Base-by-base conservation (phyloP, 176 grass and related monocot species). In the Phoenix dactylifera region DNA sequence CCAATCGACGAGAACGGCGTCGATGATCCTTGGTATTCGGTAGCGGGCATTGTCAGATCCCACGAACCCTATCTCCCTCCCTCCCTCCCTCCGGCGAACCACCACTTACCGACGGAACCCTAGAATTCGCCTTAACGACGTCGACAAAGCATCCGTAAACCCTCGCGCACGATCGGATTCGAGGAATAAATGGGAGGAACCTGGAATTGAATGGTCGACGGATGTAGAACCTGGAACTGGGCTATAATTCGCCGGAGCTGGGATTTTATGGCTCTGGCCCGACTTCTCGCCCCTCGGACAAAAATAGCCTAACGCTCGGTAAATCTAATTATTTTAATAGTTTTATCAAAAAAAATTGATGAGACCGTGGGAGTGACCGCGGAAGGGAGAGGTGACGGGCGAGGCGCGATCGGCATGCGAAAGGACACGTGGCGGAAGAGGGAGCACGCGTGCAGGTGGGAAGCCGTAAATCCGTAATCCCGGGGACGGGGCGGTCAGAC, bases 1-100 rank as follows among this genome's bases (percentile, higher is more conserved):
- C 94, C 85, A 29, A 87, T 70, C 16, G 85, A 75, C 32, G 85
- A 73, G 76, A 93, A 86, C 1, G 94, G 67, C 58, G 64, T 75
- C 0, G 84, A 73, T 2, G 84, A 83, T 12, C 87, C 81, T 56
- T 92, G 87, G 84, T 72, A 81, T 15, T 98, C 94, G 19, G 82
- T 85, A 0, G 71, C 81, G 77, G 94, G 94, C 94, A 98, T 98
- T 74, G 54, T 80, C 54, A 61, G 76, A 22, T 26, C 65, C 9
- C 51, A 17, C 16, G 17, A 55, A 55, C 54, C 54, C n/a, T 55
- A 14, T 1, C 54, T 55, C 54, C 9, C 16, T 55, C 5, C 1
- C 17, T 18, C 52, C 10, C 52, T 54, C n/a, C 4, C 1, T 4
- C 6, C 22, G 18, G 2, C 54, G 54, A 10, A 10, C 52, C 54